phyloP scores from a whole-genome alignment of 2,329 filamentous ascomycete genomes.

The Stromatinia cepivora region DNA sequence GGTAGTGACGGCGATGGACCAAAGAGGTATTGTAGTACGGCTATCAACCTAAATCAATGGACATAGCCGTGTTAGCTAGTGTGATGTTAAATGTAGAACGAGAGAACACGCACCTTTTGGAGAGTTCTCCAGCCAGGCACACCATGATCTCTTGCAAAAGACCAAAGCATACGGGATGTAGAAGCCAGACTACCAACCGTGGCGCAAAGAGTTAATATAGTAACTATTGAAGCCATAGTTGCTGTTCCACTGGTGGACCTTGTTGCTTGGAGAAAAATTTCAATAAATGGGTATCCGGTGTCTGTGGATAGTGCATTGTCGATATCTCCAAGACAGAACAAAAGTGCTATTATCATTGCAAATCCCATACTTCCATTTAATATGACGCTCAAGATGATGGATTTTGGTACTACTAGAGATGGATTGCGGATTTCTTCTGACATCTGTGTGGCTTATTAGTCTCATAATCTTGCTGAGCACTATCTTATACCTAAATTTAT shows the following conservation, averaged over 20 bases:
- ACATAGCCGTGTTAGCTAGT: not conserved
- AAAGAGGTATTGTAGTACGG: constrained; percentile 7
- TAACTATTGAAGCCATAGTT: constrained; percentile 49
- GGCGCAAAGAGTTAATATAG: constrained; percentile 43
- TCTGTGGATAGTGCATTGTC: constrained; percentile 42
- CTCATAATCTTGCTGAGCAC: not conserved
- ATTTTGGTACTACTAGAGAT: constrained; percentile 17
- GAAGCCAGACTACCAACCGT: constrained; percentile 42
- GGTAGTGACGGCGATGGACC: constrained; percentile 16
- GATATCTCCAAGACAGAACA: constrained; percentile 43
- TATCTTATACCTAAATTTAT: not conserved
- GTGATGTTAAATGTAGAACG: not conserved
- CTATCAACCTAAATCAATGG: constrained; percentile 12
- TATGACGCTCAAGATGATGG: constrained; percentile 48
- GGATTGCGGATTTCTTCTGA: constrained; percentile 25
- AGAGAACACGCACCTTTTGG: constrained; percentile 33
- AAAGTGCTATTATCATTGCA: constrained; percentile 41
- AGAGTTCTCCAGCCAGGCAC: constrained; percentile 45
- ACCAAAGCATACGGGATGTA: constrained; percentile 45
- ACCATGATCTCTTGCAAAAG: constrained; percentile 48
- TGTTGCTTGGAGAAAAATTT: constrained; percentile 53
- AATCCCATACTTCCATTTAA: constrained; percentile 51
- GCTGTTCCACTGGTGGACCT: constrained; percentile 48
- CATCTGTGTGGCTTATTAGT: constrained; percentile 12
- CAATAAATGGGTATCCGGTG: constrained; percentile 49